Evolutionary conservation across 305 asterid species (phyloP), one percentile per base, ranked within the genome.

Genomic region (Rubia balearica): DNA sequence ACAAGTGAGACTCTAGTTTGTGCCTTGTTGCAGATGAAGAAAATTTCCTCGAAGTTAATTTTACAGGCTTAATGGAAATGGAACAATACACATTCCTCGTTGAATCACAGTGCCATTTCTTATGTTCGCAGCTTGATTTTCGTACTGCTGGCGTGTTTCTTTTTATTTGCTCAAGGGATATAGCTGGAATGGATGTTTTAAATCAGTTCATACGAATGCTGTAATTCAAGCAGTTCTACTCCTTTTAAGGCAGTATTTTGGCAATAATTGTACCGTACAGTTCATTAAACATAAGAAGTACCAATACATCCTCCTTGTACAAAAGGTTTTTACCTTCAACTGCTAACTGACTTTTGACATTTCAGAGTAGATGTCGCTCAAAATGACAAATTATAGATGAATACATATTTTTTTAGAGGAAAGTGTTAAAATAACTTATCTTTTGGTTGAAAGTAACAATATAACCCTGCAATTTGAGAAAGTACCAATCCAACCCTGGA

Each of bases 101-200:
- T 27, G 45, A 12, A 61, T 38, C 5, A 49, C 27, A 21, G 24
- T 36, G 41, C n/a, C 56, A 33, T 22, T 53, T 43, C 41, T 65
- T 65, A 53, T 66, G 62, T 65, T 57, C 51, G 43, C 19, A 16
- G 14, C 41, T 64, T 38, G 13, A 71, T 41, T 5, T 68, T 30
- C 61, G 2, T 38, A 22, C 67, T 48, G n/a, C 43, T 19, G 7
- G 13, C 4, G 9, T 38, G 64, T 21, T 7, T 24, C 16, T 72
- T 64, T 36, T n/a, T n/a, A 43, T 7, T 53, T 48, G 61, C 46
- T 51, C 22, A 17, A 27, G n/a, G 19, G 33, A 49, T 43, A 21
- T 19, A 56, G 69, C 53, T 61, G 53, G 46, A 55, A 62, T 22
- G 59, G 49, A 71, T 62, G 62, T 19, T 51, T 10, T 72, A 53